These are phyloP conservation scores for Tephrocybe sp. DNA, from an alignment of 768 basidiomycete genomes.

Conservation along the genomic window DNA sequence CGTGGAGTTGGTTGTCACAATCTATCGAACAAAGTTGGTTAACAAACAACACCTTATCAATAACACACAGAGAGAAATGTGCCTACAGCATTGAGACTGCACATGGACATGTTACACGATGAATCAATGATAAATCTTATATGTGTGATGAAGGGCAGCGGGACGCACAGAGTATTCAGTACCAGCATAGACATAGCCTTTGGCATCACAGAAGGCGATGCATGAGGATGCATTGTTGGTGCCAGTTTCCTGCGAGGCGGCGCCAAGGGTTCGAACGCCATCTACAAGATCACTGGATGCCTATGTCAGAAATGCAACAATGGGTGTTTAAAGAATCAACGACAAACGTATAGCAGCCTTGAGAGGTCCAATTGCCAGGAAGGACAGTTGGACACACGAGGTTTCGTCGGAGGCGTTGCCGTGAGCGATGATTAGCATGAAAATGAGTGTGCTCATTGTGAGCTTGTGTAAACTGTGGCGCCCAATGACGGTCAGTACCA, in stretches of 20 bases:
- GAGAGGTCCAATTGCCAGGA: slow-evolving; percentile 54
- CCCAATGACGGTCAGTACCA: slow-evolving; percentile 1
- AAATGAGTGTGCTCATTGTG: slow-evolving; percentile 25
- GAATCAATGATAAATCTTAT: slow-evolving; percentile 3
- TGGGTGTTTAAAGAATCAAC: neutral
- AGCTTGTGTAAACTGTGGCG: slow-evolving; percentile 23
- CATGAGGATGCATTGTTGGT: slow-evolving; percentile 63
- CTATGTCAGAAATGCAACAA: neutral
- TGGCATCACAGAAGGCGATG: slow-evolving; percentile 45
- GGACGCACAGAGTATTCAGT: slow-evolving; percentile 50
- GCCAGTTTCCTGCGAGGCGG: slow-evolving; percentile 41
- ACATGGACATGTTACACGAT: neutral
- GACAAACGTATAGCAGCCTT: slow-evolving; percentile 65
- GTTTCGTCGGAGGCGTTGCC: slow-evolving; percentile 34
- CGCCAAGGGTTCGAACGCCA: slow-evolving; percentile 55
- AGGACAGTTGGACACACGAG: slow-evolving; percentile 38
- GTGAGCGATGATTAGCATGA: slow-evolving; percentile 13
- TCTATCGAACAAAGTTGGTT: slow-evolving; percentile 36
- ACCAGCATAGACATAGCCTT: slow-evolving; percentile 63
- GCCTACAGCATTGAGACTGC: slow-evolving; percentile 54
- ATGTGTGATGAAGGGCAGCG: neutral
- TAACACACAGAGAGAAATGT: slow-evolving; percentile 6
- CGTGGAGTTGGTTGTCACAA: slow-evolving; percentile 58
- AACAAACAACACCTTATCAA: slow-evolving; percentile 2
- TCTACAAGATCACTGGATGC: slow-evolving; percentile 49